Evolutionary conservation across 2,329 filamentous ascomycete genomes (phyloP), one percentile per base, ranked within the genome.

Genomic region (Pyricularia sp.): DNA sequence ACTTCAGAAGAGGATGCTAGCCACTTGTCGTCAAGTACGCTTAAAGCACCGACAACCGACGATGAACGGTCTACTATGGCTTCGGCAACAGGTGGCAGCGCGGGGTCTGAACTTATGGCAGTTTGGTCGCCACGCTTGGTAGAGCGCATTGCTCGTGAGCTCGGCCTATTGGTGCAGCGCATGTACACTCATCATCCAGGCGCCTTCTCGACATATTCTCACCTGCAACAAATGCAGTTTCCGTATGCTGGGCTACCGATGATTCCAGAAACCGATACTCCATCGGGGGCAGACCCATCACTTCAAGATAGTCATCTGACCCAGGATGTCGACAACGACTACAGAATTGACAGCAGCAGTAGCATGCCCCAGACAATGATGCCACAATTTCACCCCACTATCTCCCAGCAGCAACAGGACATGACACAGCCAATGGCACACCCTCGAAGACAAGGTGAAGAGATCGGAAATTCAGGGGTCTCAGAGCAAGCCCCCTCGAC

Each of bases 121-220:
- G 35, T 62, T 19, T 96, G 90, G 90, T 88, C 96, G 73, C 79
- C 89, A 62, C 86, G 86, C 65, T 82, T 97, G 24, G 80, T 99
- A 2, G 89, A 96, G 71, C 86, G 88, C 65, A 88, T 99, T 68
- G 91, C 94, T 3, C 86, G 85, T 64, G 94, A 99, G 76, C 84
- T 99, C 5, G 93, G 93, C 10, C 78, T 90, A 35, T 79, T 97
- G 16, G 88, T 97, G 30, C 85, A 91, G 72, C 90, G 93, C 68
- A 80, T 97, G 62, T 90, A 90, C 31, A 64, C 62, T 7, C 73
- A 77, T 12, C 89, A 96, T 68, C 92, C 93, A 0, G 91, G 91
- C 1, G 91, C 93, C 0, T 97, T 97, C 73, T 89, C 87, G 16
- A 91, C 90, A 0, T 96, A 96, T 72, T 79, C 84, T 26, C 83